phyloP scores from a whole-genome alignment of 305 asterid genomes.

The Stenogyne calaminthoides region DNA sequence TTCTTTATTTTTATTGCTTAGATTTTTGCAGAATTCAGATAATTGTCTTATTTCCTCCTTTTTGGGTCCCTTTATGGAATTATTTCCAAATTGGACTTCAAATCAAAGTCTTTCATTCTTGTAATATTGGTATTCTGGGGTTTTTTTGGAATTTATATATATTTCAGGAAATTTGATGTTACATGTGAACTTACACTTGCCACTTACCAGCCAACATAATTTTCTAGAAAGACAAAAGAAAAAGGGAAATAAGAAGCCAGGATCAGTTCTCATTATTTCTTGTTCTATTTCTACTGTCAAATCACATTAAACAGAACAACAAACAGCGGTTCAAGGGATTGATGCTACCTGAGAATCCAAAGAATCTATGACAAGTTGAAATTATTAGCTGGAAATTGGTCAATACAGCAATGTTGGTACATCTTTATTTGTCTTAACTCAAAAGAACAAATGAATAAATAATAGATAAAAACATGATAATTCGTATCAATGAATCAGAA shows the following conservation, averaged over 20 bases:
- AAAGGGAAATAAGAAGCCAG: background rate
- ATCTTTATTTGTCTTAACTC: constrained; percentile 15
- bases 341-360: too few species aligned
- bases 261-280: too few species aligned
- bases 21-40: background rate
- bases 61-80: background rate
- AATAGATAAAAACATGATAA: constrained; percentile 13
- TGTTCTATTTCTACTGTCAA: background rate
- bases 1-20: background rate
- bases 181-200: background rate
- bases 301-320: too few species aligned
- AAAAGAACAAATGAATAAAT: constrained; percentile 21
- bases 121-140: background rate
- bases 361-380: background rate
- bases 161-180: background rate
- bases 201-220: background rate
- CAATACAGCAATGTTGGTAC: background rate
- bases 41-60: background rate
- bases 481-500: background rate
- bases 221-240: background rate
- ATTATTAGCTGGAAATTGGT: constrained; percentile 6
- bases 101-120: background rate
- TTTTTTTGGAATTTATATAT: background rate
- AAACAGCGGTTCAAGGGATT: background rate
- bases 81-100: background rate